These are phyloP conservation scores for Chamaenerion angustifolium DNA, from an alignment of 345 rosid species.

Conservation along the genomic window DNA sequence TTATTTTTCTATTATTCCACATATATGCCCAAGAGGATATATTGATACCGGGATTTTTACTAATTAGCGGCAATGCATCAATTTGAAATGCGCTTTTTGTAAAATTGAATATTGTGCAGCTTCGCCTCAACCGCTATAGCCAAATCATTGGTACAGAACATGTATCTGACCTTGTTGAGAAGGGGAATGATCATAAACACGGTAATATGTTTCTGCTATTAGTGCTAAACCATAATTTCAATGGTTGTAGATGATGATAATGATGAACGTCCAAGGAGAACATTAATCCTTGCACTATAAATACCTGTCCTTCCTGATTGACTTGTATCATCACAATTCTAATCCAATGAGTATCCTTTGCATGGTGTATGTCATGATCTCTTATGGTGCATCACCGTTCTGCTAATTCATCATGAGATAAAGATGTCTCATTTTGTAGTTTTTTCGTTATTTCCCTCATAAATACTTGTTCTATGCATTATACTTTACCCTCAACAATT, in stretches of 20 bases:
- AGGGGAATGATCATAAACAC: constrained; percentile 68
- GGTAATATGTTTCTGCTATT: constrained; percentile 28
- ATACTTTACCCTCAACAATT: not conserved
- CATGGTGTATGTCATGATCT: too few relatives aligned
- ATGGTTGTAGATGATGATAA: not conserved
- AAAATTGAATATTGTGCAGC: constrained; percentile 39
- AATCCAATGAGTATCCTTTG: too few relatives aligned
- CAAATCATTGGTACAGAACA: constrained; percentile 89
- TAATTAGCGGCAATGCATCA: not conserved
- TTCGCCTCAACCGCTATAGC: constrained; percentile 70
- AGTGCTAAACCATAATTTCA: not conserved
- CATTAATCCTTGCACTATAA: too few relatives aligned
- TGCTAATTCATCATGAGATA: too few relatives aligned
- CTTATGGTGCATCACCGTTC: too few relatives aligned
- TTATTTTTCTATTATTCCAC: not conserved
- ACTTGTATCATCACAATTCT: too few relatives aligned
- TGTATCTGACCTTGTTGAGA: constrained; percentile 89
- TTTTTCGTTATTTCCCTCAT: too few relatives aligned
- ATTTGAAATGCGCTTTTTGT: not conserved
- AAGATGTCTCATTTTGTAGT: too few relatives aligned
- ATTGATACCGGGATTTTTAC: not conserved
- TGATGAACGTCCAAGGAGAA: too few relatives aligned
- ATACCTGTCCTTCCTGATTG: too few relatives aligned
- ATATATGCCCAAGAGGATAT: not conserved
- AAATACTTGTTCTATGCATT: not conserved